phyloP scores from a whole-genome alignment of 1,284 basidiomycete species.

The Athelia sp. region DNA sequence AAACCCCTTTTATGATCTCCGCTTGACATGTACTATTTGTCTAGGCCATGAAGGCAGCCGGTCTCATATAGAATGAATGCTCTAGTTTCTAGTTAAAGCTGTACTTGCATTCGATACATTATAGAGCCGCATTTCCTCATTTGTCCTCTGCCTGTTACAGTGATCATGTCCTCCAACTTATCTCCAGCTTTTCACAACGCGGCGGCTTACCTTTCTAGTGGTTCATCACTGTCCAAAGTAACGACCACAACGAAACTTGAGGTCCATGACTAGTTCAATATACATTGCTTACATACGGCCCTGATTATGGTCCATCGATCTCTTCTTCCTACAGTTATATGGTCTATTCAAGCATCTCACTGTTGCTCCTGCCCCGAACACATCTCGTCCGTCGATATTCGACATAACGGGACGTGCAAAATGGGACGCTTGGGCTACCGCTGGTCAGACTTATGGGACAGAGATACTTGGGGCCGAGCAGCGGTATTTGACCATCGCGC shows the following conservation, averaged over 20 bases:
- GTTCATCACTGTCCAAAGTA: constrained; percentile 46
- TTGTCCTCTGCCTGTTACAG: background rate
- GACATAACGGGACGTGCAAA: constrained; percentile 80
- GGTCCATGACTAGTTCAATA: constrained; percentile 36
- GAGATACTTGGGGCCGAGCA: constrained; percentile 40
- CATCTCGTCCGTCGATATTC: constrained; percentile 73
- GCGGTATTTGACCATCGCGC: constrained; percentile 71
- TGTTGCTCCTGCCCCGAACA: constrained; percentile 46
- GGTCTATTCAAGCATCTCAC: constrained; percentile 81
- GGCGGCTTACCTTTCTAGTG: constrained; percentile 57
- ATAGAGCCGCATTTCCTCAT: background rate
- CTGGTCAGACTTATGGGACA: constrained; percentile 46
- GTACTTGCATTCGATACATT: constrained; percentile 7
- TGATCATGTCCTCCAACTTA: constrained; percentile 1
- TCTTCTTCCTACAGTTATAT: constrained; percentile 80
- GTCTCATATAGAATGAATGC: constrained; percentile 62
- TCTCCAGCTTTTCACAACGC: constrained; percentile 56
- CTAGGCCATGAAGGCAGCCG: constrained; percentile 82
- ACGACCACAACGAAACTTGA: constrained; percentile 66
- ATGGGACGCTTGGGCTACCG: constrained; percentile 78
- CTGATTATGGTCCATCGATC: constrained; percentile 12
- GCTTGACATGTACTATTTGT: constrained; percentile 8
- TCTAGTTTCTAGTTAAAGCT: constrained; percentile 4
- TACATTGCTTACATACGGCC: constrained; percentile 20
- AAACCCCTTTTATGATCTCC: constrained; percentile 5